Base-by-base conservation (phyloP, 371 early-diverging fungal species). In the Zychaea mexicana region DNA sequence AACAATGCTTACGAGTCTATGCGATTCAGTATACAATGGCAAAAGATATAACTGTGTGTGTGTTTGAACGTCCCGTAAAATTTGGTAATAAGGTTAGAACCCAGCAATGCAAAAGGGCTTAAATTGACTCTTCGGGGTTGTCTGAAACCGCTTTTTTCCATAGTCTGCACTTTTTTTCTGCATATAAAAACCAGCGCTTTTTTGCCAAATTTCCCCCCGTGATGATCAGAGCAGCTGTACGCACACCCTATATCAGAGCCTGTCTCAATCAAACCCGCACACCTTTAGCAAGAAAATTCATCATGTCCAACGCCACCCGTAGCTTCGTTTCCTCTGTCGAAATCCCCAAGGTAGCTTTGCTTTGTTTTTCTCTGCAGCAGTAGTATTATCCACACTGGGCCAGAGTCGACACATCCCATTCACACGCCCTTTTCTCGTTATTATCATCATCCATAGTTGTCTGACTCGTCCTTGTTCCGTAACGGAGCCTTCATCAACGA, bases 401-500 rank as follows among this genome's bases (percentile, higher is more conserved):
- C 5, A 33, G 33, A 8, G 12, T 12, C 12, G 12, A 33, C 5
- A 33, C 19, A 30, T 2, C n/a, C 21, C 19, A 52, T 26, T 21
- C 39, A 36, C 38, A 36, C 38, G 38, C 38, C 8, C 15, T 9
- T 56, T 19, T 56, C n/a, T 38, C 13, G 15, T 59, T 31, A 33
- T 33, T 42, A 7, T 17, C n/a, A 2, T 17, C 15, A 42, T 6
- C 2, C 60, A 52, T 53, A 89, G 86, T 72, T 88, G 49, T 79
- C 77, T 22, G 86, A 89, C 67, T 67, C 72, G 30, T 62, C 70
- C 2, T 72, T 89, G 45, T 71, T 89, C 59, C 77, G 84, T 30
- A 57, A 76, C 28, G 55, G 69, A 52, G 87, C 84, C 7, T 86
- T 79, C 57, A 73, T 89, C 49, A 79, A 84, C 52, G 83, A 83